Evolutionary conservation across 2,329 filamentous ascomycete genomes (phyloP), one percentile per base, ranked within the genome.

Genomic region (Aspergillus pseudoglaucus): DNA sequence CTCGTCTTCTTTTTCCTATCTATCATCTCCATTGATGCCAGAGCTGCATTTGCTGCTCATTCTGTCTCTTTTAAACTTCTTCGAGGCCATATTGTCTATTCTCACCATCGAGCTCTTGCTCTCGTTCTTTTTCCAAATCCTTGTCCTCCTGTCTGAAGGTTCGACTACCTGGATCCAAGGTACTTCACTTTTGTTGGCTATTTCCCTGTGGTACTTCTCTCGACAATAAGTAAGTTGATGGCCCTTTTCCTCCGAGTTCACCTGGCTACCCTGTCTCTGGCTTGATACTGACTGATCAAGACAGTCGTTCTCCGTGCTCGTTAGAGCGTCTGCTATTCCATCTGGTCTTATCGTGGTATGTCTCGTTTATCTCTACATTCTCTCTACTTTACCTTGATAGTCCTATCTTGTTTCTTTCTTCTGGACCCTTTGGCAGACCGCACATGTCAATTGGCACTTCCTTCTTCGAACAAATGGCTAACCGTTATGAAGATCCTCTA

Each of bases 271-370:
- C 14, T 27, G 25, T 42, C 12, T 17, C 14, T n/a, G 15, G 8
- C 3, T 22, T 14, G 40, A 17, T 42, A 12, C 5, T 42, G 23
- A 42, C 40, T 18, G 14, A 17, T 4, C 15, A 27, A 25, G 20
- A 9, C 15, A 25, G 14, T 27, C 25, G 25, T 42, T 17, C 23
- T 42, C 18, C 23, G 18, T 15, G n/a, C 14, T 42, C 40, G n/a
- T 42, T 27, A 25, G 20, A 14, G 12, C 5, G 10, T 17, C 14
- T 42, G 20, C 14, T 42, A 42, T 47, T 45, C 50, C 53, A 47
- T 51, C 37, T 17, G 42, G 35, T 30, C 40, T 30, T 42, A 20
- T 47, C 40, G 32, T 30, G 44, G 46, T 53, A 46, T 42, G n/a
- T 39, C 18, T 10, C 27, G 14, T 23, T 20, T 30, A 14, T 7